Conservation (phyloP, 2,329 filamentous ascomycete genomes). For the Cladophialophora yegresii region DNA sequence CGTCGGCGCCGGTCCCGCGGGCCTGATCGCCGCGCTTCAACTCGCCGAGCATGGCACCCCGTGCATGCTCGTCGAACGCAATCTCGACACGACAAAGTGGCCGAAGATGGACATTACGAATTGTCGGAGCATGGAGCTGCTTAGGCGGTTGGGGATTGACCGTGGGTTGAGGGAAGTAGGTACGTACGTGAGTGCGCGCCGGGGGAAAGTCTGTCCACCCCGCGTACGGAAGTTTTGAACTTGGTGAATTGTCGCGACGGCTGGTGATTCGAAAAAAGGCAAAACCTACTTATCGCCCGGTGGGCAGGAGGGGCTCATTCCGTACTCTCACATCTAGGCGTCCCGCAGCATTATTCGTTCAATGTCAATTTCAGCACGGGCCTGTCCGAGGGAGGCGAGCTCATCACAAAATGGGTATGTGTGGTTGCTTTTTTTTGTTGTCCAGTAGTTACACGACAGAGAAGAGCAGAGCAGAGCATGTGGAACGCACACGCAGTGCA, state of each 20-base stretch:
- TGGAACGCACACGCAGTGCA: not conserved
- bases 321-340: slow-evolving; percentile 5
- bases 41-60: slow-evolving; percentile 32
- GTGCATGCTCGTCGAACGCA: slow-evolving; percentile 38
- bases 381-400: slow-evolving; percentile 16
- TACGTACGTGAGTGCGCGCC: slow-evolving; percentile 1
- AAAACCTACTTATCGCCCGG: too few relatives aligned
- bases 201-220: too few relatives aligned
- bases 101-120: slow-evolving; percentile 48
- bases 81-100: slow-evolving; percentile 41
- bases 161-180: slow-evolving; percentile 20
- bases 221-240: too few relatives aligned
- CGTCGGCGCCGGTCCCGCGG: slow-evolving; percentile 39
- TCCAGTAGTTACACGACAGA: not conserved
- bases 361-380: slow-evolving; percentile 24
- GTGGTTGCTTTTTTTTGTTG: not conserved
- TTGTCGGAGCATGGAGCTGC: slow-evolving; percentile 42
- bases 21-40: slow-evolving; percentile 36
- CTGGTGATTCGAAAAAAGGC: too few relatives aligned
- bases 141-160: slow-evolving; percentile 28
- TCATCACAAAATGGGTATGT: slow-evolving; percentile 25
- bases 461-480: not conserved
- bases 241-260: too few relatives aligned
- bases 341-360: slow-evolving; percentile 25
- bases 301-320: not conserved